Evolutionary conservation across 1,284 basidiomycete genomes (phyloP), one percentile per base, ranked within the genome.

Genomic region (Ganoderma resinaceum): DNA sequence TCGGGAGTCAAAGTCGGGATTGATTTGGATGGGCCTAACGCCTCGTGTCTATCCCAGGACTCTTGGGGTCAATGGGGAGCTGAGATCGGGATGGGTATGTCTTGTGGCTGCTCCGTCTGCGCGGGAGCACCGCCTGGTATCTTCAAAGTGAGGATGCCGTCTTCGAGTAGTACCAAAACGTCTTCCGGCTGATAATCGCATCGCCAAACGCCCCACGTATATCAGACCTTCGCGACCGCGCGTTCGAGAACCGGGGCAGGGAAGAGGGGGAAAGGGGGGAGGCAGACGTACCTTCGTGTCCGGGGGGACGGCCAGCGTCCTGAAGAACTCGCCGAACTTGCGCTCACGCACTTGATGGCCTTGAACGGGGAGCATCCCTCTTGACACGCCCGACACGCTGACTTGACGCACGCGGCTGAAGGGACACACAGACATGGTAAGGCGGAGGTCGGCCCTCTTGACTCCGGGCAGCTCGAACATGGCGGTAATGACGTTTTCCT

Each of bases 381-480:
- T 75, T 66, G 77, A 76, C 55, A 77, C 76, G 40, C 89, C 90
- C 29, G 80, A 75, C 61, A 91, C 82, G 65, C 81, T 82, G 70
- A 91, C 79, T 74, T 89, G 88, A 73, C 82, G 85, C 70, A 87
- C 82, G 65, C 86, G 82, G 72, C 86, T 91, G 80, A 84, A 84
- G 49, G 82, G 76, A 73, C 87, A 88, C 67, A 84, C 85, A 53
- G 84, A 83, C 68, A 91, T 83, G 59, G 80, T 82, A 76, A 91
- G 79, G 67, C 77, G 82, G 49, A 92, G 72, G 73, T 90, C 86
- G 63, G 77, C 72, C 69, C 82, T 84, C 76, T 83, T 85, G 72
- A 90, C 80, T 35, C 90, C 91, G 11, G 90, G 91, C 33, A 91
- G 79, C 78, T 91, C 89, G 77, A 91, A 83, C 78, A 87, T 82